Evolutionary conservation across 2,329 filamentous ascomycete genomes (phyloP), one percentile per base, ranked within the genome.

Genomic region (Cercospora sp.): DNA sequence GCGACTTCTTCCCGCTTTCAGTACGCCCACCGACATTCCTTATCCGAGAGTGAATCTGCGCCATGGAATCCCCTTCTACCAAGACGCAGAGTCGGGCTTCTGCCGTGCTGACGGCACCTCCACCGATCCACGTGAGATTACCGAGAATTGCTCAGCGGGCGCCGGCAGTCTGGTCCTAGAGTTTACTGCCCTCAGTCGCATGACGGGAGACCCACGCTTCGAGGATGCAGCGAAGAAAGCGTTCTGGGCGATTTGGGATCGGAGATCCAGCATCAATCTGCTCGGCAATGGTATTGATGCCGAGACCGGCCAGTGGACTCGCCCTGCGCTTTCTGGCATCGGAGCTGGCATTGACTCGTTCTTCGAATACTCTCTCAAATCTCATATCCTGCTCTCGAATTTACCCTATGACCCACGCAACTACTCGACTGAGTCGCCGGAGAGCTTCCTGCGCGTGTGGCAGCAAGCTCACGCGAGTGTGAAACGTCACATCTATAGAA

Each of bases 341-440:
- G 95, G 95, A 60, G 95, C 95, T 7, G 95, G 95, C 45, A 93
- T 97, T 75, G 95, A 99, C 81, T 97, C 94, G 80, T 99, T 99
- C 81, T 98, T 97, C 76, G 95, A 99, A 81, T 99, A 99, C 80
- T 94, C 95, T 3, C 86, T 98, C 75, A 99, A 99, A 80, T 93
- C 93, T 18, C 90, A 97, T 77, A 91, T 99, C 68, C 81, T 99
- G 26, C 87, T 98, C 23, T 97, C 94, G 2, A 92, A 92, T 1
- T 88, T 84, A 5, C 79, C 81, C 0, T 79, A 79, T 67, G 74
- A 81, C 55, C 51, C 75, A 5, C 75, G 87, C 2, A 86, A 88
- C 62, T 86, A 91, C 69, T 88, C 92, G 71, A 67, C 67, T 3
- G 77, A 83, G 63, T 91, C 90, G 0, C 84, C 94, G 0, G 91